Percentiles rank a stretch among this genome's conserved stretches.
These are phyloP conservation scores for Scutellaria barbata DNA, from an alignment of 257 asterid species.

Conservation along the genomic window DNA sequence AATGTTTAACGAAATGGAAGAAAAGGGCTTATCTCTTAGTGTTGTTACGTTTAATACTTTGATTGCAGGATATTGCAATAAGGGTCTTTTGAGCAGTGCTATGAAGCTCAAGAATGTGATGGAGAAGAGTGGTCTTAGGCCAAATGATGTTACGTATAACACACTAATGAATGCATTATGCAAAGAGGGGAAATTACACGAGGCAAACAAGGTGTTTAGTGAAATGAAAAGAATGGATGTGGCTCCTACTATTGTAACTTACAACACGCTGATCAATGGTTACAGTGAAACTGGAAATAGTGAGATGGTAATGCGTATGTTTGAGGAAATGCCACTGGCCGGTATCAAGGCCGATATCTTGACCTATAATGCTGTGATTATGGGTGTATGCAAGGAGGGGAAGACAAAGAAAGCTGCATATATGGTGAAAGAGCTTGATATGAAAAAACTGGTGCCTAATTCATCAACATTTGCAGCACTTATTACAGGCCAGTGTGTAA, in stretches of 20 bases:
- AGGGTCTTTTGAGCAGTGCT: constrained; percentile 57
- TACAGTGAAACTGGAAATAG: constrained; percentile 63
- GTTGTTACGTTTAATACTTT: constrained; percentile 71
- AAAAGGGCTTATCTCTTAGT: constrained; percentile 54
- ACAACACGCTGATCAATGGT: constrained; percentile 73
- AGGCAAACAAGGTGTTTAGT: constrained; percentile 68
- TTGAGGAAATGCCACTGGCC: constrained; percentile 74
- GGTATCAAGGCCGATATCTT: constrained; percentile 77
- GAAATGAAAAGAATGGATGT: constrained; percentile 68
- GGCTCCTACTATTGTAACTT: constrained; percentile 68
- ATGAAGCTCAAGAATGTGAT: constrained; percentile 69
- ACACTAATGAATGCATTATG: constrained; percentile 72
- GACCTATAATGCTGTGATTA: constrained; percentile 80
- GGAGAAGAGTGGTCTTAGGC: constrained; percentile 66
- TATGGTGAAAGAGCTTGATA: constrained; percentile 83
- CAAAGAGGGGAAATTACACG: constrained; percentile 70
- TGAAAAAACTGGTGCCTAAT: constrained; percentile 68
- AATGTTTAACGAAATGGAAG: constrained; percentile 70
- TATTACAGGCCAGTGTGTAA: constrained; percentile 78
- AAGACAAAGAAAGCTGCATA: constrained; percentile 93
- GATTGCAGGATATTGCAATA: constrained; percentile 75
- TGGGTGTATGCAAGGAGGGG: constrained; percentile 77
- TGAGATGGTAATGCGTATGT: constrained; percentile 67
- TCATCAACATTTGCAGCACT: constrained; percentile 88
- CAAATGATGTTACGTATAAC: constrained; percentile 67